These are phyloP conservation scores for Cladophialophora immunda DNA, from an alignment of 2,329 filamentous ascomycete genomes.

Conservation along the genomic window DNA sequence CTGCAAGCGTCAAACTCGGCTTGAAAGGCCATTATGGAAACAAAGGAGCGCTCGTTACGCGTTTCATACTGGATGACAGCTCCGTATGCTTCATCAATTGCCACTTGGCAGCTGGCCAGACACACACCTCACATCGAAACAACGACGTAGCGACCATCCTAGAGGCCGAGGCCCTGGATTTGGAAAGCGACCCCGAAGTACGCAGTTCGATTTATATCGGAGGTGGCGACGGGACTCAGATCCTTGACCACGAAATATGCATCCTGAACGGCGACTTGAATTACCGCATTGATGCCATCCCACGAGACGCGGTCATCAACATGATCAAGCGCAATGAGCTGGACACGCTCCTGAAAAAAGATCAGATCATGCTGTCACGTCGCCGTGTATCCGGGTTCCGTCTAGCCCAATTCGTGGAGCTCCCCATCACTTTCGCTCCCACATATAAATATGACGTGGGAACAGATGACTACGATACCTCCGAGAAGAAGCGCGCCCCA, in stretches of 20 bases:
- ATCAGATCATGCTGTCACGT: constrained; percentile 88
- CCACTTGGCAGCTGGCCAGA: constrained; percentile 93
- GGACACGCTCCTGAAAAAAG: constrained; percentile 84
- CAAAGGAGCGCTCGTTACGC: constrained; percentile 90
- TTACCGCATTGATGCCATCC: constrained; percentile 98
- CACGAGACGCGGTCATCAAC: constrained; percentile 87
- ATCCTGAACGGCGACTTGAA: constrained; percentile 96
- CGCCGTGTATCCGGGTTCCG: constrained; percentile 90
- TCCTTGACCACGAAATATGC: constrained; percentile 97
- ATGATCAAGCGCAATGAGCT: constrained; percentile 85
- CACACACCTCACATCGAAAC: constrained; percentile 87
- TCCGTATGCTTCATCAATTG: constrained; percentile 97
- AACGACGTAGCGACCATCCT: constrained; percentile 91
- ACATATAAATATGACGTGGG: constrained; percentile 99
- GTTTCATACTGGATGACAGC: constrained; percentile 93
- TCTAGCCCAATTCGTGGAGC: constrained; percentile 87
- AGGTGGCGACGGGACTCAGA: constrained; percentile 94
- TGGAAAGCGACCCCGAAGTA: constrained; percentile 71
- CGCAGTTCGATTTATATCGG: constrained; percentile 83
- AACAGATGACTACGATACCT: constrained; percentile 91
- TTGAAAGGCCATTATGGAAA: constrained; percentile 97
- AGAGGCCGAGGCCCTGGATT: constrained; percentile 77
- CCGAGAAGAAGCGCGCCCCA: constrained; percentile 91
- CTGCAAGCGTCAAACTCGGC: constrained; percentile 89
- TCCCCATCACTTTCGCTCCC: constrained; percentile 88